These are phyloP conservation scores for Nothopassalora personata DNA, from an alignment of 2,329 filamentous ascomycete genomes.

Conservation along the genomic window DNA sequence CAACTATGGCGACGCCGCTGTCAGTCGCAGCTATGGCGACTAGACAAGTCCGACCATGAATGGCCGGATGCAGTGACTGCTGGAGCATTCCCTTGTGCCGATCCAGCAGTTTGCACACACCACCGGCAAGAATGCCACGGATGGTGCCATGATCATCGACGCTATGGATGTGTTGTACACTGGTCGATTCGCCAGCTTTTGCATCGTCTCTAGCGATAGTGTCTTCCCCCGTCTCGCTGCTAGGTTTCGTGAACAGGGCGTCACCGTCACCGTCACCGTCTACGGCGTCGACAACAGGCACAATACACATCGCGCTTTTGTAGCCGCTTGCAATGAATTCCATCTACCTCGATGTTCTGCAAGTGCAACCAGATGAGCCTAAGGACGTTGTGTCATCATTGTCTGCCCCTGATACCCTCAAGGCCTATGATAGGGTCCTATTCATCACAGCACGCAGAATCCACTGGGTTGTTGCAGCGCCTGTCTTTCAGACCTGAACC, in stretches of 20 bases:
- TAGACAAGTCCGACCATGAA: constrained; percentile 25
- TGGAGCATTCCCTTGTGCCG: constrained; percentile 25
- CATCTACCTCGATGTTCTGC: constrained; percentile 27
- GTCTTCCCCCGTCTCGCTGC: constrained; percentile 35
- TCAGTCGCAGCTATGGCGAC: constrained; percentile 31
- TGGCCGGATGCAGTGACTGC: constrained; percentile 24
- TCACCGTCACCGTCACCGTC: constrained; percentile 28
- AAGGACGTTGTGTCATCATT: not conserved
- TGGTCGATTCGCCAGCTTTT: constrained; percentile 32
- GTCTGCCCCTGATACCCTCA: not conserved
- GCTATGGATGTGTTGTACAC: constrained; percentile 35
- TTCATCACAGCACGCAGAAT: not conserved
- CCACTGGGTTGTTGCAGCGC: not conserved
- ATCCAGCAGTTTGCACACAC: constrained; percentile 32
- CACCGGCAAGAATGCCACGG: constrained; percentile 30
- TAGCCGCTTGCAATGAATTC: constrained; percentile 30
- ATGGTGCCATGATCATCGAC: constrained; percentile 35
- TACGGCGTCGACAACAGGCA: constrained; percentile 32
- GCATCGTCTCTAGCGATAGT: constrained; percentile 34
- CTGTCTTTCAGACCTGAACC: not conserved
- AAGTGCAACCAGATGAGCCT: constrained; percentile 14
- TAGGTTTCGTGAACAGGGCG: constrained; percentile 33
- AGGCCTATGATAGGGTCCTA: not conserved
- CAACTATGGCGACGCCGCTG: constrained; percentile 31
- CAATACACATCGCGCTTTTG: constrained; percentile 26